Base-by-base conservation (phyloP, 176 grass and related monocot species). In the Bromus sterilis region DNA sequence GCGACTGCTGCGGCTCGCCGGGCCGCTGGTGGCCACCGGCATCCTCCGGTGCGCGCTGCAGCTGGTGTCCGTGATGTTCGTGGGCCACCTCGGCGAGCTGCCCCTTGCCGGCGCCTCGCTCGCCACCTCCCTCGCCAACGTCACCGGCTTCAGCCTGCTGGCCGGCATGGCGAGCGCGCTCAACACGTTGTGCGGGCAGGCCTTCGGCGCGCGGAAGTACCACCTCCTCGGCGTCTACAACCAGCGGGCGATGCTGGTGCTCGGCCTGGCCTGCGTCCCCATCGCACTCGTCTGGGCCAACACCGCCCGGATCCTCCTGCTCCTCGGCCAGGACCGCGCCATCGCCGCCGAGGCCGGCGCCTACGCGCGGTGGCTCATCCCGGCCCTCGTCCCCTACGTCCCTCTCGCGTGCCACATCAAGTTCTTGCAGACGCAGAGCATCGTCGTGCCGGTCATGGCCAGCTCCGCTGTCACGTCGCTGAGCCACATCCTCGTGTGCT, bases 271-370 rank as follows among this genome's bases (percentile, higher is more conserved):
- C 48, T 78, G 79, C 71, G 42, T 78, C 24, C 92, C 88, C 1
- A 60, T 91, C 16, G 83, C 71, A 13, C 4, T 43, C 1, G 37
- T 91, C 68, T 94, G 83, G 78, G 83, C 77, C 32, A 78, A 11
- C 80, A 61, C 83, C 5, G 51, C 26, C 13, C 70, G 39, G 40
- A 75, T 93, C 66, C 89, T 94, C 42, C 33, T 89, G 11, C 0
- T 90, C 18, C 43, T 88, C 12, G 93, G 90, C 55, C 90, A 95
- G 86, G 87, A 89, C 25, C 7, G 0, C 0, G 87, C 40, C 9
- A 95, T 95, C 63, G 90, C 94, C 7, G 75, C 65, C 1, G 88
- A 84, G 86, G 94, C 94, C 46, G 94, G 94, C 15, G 73, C 61
- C 4, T 97, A 86, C 71, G 65, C 89, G 26, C 66, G 76, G 41